Percentiles rank a stretch among this genome's conserved stretches.
These are phyloP conservation scores for Cyberlindnera euphorbiae DNA, from an alignment of 805 yeast species.

Conservation along the genomic window DNA sequence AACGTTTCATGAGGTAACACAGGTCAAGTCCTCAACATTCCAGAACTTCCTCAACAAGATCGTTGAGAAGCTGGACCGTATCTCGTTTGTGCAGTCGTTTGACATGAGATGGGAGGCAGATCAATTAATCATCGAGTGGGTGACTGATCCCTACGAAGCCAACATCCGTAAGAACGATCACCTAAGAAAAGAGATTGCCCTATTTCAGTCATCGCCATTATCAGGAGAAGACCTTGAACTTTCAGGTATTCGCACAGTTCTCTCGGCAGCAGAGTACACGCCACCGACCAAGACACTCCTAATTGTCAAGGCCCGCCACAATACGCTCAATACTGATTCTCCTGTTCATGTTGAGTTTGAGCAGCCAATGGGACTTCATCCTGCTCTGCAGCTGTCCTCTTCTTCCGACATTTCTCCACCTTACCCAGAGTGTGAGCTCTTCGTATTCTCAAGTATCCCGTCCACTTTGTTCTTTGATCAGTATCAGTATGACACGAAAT, in stretches of 20 bases:
- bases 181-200: conserved; percentile 23
- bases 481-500: conserved; percentile 42
- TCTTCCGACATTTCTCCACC: conserved; percentile 10
- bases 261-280: conserved; percentile 12
- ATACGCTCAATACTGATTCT: conserved; percentile 4
- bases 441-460: conserved; percentile 40
- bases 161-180: conserved; percentile 5
- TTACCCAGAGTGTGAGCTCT: conserved; percentile 36
- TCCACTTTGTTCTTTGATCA: conserved; percentile 46
- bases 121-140: conserved; percentile 16
- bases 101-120: conserved; percentile 16
- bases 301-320: conserved; percentile 24
- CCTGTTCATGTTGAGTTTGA: conserved; percentile 8
- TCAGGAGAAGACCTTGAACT: conserved; percentile 19
- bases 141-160: conserved; percentile 19
- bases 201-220: conserved; percentile 16
- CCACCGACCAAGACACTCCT: conserved; percentile 23
- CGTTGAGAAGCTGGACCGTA: conserved; percentile 14
- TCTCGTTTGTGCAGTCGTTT: conserved; percentile 19
- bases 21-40: conserved; percentile 16
- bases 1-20: conserved; percentile 12
- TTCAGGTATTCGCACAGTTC: conserved; percentile 19
- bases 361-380: conserved; percentile 36
- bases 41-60: conserved; percentile 16
- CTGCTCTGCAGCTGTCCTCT: conserved; percentile 23